phyloP scores from a whole-genome alignment of 169 alveolate genomes.

The Nephromyces sp. region DNA sequence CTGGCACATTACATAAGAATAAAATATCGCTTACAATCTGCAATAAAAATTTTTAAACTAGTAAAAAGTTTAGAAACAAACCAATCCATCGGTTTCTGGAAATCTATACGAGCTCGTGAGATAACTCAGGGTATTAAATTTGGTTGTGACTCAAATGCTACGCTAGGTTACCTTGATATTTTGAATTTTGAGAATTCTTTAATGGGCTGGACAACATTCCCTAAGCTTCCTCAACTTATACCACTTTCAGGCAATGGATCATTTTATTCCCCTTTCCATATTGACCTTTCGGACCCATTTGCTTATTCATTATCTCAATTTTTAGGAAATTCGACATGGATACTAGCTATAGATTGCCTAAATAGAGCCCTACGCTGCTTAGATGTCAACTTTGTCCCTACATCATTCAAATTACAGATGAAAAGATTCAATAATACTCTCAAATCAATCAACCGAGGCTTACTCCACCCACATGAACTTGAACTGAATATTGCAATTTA shows the following conservation, averaged over 20 bases:
- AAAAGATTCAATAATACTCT: too few species aligned
- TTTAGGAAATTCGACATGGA: background rate
- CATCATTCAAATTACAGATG: too few species aligned
- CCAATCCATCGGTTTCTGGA: constrained; percentile 17
- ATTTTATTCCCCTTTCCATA: background rate
- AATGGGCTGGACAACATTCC: constrained; percentile 24
- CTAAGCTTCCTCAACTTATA: constrained; percentile 26
- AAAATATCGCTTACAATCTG: constrained; percentile 12
- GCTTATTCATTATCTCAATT: background rate
- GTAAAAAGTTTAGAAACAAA: background rate
- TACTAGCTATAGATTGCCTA: background rate
- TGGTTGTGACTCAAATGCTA: constrained; percentile 13
- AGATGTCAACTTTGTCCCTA: too few species aligned
- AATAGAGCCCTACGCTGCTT: too few species aligned
- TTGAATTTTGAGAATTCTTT: constrained; percentile 29
- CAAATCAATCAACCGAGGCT: too few species aligned
- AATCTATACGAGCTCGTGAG: constrained; percentile 38
- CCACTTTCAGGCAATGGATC: constrained; percentile 28
- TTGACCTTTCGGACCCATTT: background rate
- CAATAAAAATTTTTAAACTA: background rate
- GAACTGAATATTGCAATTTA: too few species aligned
- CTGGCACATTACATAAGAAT: constrained; percentile 14
- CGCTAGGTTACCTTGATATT: constrained; percentile 23
- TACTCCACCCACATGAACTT: background rate
- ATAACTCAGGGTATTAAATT: constrained; percentile 34